Conservation (phyloP, 164 flowering plant genomes). For the Euptelea pleiosperma region DNA sequence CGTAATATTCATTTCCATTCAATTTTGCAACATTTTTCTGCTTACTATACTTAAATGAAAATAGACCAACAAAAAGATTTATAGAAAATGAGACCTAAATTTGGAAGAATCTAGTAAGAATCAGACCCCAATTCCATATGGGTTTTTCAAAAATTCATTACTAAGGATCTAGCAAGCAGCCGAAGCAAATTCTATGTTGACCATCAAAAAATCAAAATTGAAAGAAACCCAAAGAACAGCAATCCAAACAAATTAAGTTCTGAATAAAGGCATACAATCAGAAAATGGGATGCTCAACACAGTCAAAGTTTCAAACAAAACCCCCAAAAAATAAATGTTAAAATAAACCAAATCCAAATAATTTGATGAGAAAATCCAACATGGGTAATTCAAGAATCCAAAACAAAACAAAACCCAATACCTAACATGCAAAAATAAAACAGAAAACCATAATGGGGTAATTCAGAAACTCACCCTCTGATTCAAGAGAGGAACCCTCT, state of each 20-base stretch:
- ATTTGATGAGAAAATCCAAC: background rate
- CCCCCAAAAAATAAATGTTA: background rate
- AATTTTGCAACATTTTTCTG: background rate
- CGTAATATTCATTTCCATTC: background rate
- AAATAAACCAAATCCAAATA: too few relatives aligned
- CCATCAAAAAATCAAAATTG: background rate
- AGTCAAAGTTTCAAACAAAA: too few relatives aligned
- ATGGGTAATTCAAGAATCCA: background rate
- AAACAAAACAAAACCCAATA: constrained; percentile 4
- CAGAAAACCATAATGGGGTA: background rate
- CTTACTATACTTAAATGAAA: background rate
- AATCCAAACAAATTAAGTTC: background rate
- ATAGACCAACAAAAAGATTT: background rate
- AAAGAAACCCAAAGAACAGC: background rate
- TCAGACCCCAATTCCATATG: too few relatives aligned
- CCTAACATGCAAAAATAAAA: background rate
- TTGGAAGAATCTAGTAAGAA: background rate
- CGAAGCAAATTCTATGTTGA: background rate
- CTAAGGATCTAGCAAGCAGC: background rate
- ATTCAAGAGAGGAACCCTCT: constrained; percentile 43
- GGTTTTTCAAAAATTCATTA: too few relatives aligned
- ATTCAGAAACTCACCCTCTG: constrained; percentile 25
- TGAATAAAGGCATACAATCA: background rate
- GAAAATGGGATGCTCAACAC: too few relatives aligned
- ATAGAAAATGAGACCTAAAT: background rate